A percentile compares a stretch with the other conserved stretches of the same genome.
Conservation (phyloP, 192 early-diverging fungal species). For the Diversispora eburnea region DNA sequence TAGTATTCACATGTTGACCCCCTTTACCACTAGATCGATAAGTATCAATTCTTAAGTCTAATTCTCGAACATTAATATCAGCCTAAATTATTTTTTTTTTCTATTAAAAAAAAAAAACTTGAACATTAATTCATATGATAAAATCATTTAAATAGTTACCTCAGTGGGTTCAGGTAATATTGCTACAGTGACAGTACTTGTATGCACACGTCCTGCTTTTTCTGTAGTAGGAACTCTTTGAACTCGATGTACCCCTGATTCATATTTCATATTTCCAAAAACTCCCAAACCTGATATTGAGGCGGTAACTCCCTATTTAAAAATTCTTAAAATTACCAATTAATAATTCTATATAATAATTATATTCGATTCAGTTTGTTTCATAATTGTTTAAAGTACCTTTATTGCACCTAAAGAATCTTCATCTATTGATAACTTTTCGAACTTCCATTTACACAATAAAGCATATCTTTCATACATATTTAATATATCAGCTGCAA, state of each 20-base stretch:
- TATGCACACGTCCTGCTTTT: slow-evolving; percentile 72
- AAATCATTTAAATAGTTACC: slow-evolving; percentile 29
- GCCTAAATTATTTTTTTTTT: slow-evolving; percentile 33
- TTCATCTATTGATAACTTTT: slow-evolving; percentile 47
- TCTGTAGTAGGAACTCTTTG: slow-evolving; percentile 80
- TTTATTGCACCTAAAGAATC: slow-evolving; percentile 47
- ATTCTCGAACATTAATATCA: slow-evolving; percentile 62
- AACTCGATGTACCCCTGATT: slow-evolving; percentile 81
- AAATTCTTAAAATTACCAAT: not conserved
- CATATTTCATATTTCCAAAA: slow-evolving; percentile 73
- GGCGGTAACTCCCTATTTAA: slow-evolving; percentile 54
- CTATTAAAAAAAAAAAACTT: not conserved
- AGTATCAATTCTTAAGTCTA: slow-evolving; percentile 67
- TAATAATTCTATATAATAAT: not conserved
- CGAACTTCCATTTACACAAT: slow-evolving; percentile 62
- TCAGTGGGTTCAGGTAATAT: slow-evolving; percentile 73
- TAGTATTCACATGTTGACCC: slow-evolving; percentile 95
- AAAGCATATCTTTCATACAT: slow-evolving; percentile 76
- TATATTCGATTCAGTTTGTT: too few species aligned
- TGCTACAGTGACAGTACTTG: slow-evolving; percentile 74
- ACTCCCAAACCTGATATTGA: slow-evolving; percentile 66
- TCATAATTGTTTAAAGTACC: slow-evolving; percentile 32
- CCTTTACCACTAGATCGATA: slow-evolving; percentile 77
- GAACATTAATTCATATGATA: not conserved
- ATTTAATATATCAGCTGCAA: slow-evolving; percentile 61